Base-by-base conservation (phyloP, 345 rosid species). In the Eutrema yunnanense region DNA sequence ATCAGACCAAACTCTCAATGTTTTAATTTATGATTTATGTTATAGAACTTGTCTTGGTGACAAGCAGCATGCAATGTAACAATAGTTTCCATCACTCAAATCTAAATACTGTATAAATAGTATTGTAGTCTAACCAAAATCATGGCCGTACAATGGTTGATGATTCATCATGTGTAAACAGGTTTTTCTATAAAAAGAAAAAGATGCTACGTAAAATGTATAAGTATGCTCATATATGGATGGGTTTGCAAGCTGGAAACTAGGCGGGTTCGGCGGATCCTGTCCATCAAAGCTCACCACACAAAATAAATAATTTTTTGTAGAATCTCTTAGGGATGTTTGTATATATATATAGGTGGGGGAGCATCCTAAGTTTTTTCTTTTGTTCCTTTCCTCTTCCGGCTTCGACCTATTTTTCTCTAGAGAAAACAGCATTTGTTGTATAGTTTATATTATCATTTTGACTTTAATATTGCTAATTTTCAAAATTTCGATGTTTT, bases 191-290 rank as follows among this genome's bases (percentile, higher is more conserved):
- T 22, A 22, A 22, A 22, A 22, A 22, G 26, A 22, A 22, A 22
- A 22, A 22, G 26, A 22, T 22, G 62, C 13, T 6, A 33, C 59
- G 37, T 27, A 59, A 49, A 49, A 60, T 37, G 16, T 38, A 13
- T 33, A 37, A 37, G 30, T 30, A 46, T n/a, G 26, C 38, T 13
- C 63, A 72, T 58, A 58, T 16, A 73, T 79, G 33, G 4, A 0
- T 30, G 80, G 79, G 47, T 76, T 71, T 69, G 79, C 79, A 62
- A 83, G 87, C 86, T 78, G 84, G 85, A 84, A 83, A 86, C 79
- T 36, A 76, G 77, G 88, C 95, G 90, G 85, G 85, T 85, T 85
- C 78, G 71, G 8, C 83, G 92, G 92, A 90, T 88, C 90, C 80
- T 84, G 92, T 87, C 87, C 75, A 58, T 46, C 60, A 63, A 62